A percentile compares a stretch with the other conserved stretches of the same genome.
phyloP scores from a whole-genome alignment of 2,329 filamentous ascomycete genomes.

The Botrytis pseudocinerea region DNA sequence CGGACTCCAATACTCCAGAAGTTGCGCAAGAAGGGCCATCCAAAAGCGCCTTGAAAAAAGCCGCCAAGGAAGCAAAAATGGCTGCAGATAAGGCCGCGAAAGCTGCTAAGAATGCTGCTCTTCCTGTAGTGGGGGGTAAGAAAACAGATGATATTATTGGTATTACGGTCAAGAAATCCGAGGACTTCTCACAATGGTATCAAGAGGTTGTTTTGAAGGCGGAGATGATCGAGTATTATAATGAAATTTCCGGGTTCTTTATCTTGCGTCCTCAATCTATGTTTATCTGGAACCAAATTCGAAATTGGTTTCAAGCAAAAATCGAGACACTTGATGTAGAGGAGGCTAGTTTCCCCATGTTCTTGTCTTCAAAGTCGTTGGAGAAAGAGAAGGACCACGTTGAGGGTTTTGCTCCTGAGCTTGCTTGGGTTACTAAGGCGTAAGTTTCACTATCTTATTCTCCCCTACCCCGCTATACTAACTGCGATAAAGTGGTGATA shows the following conservation, averaged over 20 bases:
- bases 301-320: slow-evolving; percentile 66
- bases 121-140: slow-evolving; percentile 58
- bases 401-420: slow-evolving; percentile 94
- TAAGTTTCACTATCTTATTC: slow-evolving; percentile 45
- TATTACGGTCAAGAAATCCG: slow-evolving; percentile 81
- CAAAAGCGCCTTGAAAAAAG: slow-evolving; percentile 66
- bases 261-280: slow-evolving; percentile 75
- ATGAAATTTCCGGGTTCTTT: slow-evolving; percentile 93
- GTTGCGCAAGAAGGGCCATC: slow-evolving; percentile 45
- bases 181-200: slow-evolving; percentile 94
- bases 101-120: slow-evolving; percentile 56
- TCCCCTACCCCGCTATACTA: slow-evolving; percentile 31
- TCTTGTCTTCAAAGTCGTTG: slow-evolving; percentile 87
- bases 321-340: slow-evolving; percentile 93
- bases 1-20: slow-evolving; percentile 27
- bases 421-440: slow-evolving; percentile 86
- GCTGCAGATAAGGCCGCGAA: slow-evolving; percentile 63
- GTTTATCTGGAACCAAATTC: slow-evolving; percentile 67
- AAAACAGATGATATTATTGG: slow-evolving; percentile 73
- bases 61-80: slow-evolving; percentile 62
- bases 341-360: slow-evolving; percentile 96
- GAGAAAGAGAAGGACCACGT: slow-evolving; percentile 84
- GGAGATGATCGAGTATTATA: slow-evolving; percentile 95
- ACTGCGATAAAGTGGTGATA: slow-evolving; percentile 67
- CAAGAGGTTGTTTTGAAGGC: slow-evolving; percentile 96